A percentile compares a stretch with the other conserved stretches of the same genome.
Evolutionary conservation across 2,329 filamentous ascomycete species (phyloP).

Genomic region (Botrytis deweyae): DNA sequence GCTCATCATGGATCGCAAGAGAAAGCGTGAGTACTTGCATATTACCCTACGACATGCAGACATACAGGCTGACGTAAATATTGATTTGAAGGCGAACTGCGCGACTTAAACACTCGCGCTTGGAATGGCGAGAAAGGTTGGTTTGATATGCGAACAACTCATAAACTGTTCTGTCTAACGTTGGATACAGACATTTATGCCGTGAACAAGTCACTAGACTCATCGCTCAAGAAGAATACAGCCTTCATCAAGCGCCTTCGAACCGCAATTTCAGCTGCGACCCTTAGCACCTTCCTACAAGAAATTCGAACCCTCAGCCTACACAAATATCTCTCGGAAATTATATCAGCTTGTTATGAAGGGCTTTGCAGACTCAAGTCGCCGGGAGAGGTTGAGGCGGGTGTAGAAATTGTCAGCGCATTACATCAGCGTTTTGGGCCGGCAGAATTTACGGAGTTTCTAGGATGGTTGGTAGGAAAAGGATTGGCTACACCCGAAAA

Average conservation of each 20-base stretch:
- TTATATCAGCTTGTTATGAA: conserved; percentile 93
- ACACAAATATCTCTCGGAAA: conserved; percentile 95
- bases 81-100: conserved; percentile 71
- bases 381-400: conserved; percentile 86
- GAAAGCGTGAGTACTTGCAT: conserved; percentile 53
- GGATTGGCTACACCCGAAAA: conserved; percentile 91
- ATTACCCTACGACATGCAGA: neutral
- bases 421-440: conserved; percentile 93
- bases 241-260: conserved; percentile 96
- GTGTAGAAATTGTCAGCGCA: conserved; percentile 91
- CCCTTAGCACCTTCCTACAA: conserved; percentile 79
- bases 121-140: conserved; percentile 89
- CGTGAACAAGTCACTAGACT: conserved; percentile 80
- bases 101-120: conserved; percentile 79
- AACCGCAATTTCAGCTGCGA: conserved; percentile 79
- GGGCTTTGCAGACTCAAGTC: conserved; percentile 89
- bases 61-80: conserved; percentile 27
- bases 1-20: conserved; percentile 60
- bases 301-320: conserved; percentile 89
- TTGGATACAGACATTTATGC: conserved; percentile 33
- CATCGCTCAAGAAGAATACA: conserved; percentile 96
- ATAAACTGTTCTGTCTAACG: conserved; percentile 25
- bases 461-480: conserved; percentile 89
- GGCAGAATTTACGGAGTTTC: conserved; percentile 82
- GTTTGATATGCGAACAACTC: conserved; percentile 24